These are phyloP conservation scores for Fraxinus anomala DNA, from an alignment of 257 asterid genomes.

Conservation along the genomic window DNA sequence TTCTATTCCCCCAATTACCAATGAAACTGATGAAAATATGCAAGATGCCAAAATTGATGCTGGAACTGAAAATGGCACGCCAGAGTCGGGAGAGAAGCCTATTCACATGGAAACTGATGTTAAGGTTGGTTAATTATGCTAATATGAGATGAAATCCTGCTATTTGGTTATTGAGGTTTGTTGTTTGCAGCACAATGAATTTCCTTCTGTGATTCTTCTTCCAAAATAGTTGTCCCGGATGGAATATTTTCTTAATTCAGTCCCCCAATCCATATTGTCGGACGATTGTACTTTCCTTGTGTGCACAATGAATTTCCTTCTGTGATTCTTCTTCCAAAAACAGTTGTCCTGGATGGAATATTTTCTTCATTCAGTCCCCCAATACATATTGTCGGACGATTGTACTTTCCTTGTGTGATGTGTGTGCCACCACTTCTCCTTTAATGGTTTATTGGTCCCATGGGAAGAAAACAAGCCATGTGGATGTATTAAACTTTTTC, in stretches of 20 bases:
- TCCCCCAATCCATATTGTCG: background rate
- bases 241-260: background rate
- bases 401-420: background rate
- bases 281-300: background rate
- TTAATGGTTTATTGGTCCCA: background rate
- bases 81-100: constrained; percentile 47
- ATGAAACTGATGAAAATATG: constrained; percentile 63
- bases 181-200: background rate
- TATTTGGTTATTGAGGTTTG: background rate
- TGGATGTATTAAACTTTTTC: background rate
- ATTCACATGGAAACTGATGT: constrained; percentile 50
- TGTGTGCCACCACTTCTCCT: background rate
- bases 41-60: constrained; percentile 63
- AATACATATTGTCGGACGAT: background rate
- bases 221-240: background rate
- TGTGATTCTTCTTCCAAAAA: too few relatives aligned
- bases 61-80: constrained; percentile 69
- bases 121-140: constrained; percentile 36
- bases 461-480: background rate
- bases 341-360: background rate
- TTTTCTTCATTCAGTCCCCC: background rate
- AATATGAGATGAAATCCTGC: background rate
- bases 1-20: constrained; percentile 42
- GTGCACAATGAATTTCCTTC: background rate
- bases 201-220: background rate